These are phyloP conservation scores for Hamigera avellanea DNA, from an alignment of 495 filamentous ascomycete genomes.

Conservation along the genomic window DNA sequence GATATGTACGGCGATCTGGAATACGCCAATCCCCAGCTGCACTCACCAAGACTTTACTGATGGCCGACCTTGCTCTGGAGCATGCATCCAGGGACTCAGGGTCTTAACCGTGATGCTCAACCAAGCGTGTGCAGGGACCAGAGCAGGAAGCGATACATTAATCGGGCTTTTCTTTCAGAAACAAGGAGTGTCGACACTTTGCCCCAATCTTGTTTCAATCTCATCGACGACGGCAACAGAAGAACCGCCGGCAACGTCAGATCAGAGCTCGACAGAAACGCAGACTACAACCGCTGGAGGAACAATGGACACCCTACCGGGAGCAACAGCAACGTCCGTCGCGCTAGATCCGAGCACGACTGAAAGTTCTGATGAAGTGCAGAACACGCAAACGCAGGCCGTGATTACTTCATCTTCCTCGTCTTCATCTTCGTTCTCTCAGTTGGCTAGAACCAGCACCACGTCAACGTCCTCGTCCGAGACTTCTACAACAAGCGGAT, in stretches of 20 bases:
- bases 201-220: neutral
- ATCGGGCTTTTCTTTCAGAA: neutral
- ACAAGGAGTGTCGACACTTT: neutral
- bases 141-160: neutral
- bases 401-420: too few relatives aligned
- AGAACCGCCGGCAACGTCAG: too few relatives aligned
- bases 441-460: too few relatives aligned
- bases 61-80: neutral
- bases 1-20: neutral
- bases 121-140: neutral
- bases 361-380: too few relatives aligned
- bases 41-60: neutral
- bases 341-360: too few relatives aligned
- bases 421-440: too few relatives aligned
- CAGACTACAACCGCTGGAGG: slow-evolving; percentile 7
- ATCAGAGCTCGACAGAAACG: neutral
- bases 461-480: too few relatives aligned
- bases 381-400: too few relatives aligned
- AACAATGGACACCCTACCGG: slow-evolving; percentile 1
- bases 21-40: neutral
- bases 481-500: too few relatives aligned
- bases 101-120: neutral
- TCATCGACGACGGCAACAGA: too few relatives aligned
- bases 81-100: neutral
- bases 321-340: too few relatives aligned